Conservation (phyloP, 1,284 basidiomycete species). For the Marasmius sp. region DNA sequence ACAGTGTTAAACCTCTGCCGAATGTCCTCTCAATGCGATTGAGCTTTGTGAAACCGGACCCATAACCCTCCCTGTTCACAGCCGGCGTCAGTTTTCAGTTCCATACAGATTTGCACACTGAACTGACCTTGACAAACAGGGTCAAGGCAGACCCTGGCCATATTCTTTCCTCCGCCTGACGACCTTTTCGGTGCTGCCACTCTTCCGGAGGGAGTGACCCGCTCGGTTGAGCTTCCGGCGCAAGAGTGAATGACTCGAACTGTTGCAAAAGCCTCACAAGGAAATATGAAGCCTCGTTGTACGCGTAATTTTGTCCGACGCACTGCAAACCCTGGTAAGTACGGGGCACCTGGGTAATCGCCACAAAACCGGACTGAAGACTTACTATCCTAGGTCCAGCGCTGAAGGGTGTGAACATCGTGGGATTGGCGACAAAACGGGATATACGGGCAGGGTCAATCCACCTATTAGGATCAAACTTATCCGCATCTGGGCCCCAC, state of each 20-base stretch:
- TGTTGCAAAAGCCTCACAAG: conserved; percentile 64
- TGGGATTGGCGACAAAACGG: conserved; percentile 53
- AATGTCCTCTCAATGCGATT: too few species aligned
- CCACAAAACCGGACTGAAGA: conserved; percentile 36
- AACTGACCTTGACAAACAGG: conserved; percentile 56
- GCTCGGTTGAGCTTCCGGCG: conserved; percentile 58
- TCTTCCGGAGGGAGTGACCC: conserved; percentile 57
- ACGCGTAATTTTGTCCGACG: conserved; percentile 35
- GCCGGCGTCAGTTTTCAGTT: conserved; percentile 7
- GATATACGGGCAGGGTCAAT: conserved; percentile 49
- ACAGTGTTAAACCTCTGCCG: too few species aligned
- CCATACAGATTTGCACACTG: conserved; percentile 6
- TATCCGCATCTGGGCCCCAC: conserved; percentile 70
- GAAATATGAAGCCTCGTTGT: conserved; percentile 71
- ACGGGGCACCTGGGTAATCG: not conserved
- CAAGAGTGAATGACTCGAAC: conserved; percentile 59
- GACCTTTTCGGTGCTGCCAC: conserved; percentile 54
- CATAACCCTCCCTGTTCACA: conserved; percentile 50
- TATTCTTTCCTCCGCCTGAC: conserved; percentile 54
- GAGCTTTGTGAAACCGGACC: conserved; percentile 42
- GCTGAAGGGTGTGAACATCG: conserved; percentile 71
- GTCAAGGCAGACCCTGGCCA: conserved; percentile 63
- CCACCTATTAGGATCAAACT: conserved; percentile 74
- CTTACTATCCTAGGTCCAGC: conserved; percentile 47
- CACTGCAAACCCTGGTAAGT: not conserved